Percentiles rank a stretch among this genome's conserved stretches.
phyloP scores from a whole-genome alignment of 2,329 filamentous ascomycete genomes.

The Microthyrium microscopicum region DNA sequence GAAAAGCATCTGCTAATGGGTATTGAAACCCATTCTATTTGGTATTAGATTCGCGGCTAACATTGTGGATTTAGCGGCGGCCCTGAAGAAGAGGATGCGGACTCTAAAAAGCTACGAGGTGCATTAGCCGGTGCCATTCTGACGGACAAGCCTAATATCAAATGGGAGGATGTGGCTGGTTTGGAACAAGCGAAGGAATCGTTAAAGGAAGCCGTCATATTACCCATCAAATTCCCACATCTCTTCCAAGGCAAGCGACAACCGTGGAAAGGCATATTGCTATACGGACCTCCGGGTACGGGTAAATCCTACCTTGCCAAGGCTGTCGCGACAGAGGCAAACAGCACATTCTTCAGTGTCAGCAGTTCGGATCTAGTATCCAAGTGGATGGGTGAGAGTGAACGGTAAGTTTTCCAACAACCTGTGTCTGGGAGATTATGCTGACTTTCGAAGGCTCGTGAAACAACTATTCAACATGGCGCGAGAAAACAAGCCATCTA shows the following conservation, averaged over 20 bases:
- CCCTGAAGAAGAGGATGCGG: slow-evolving; percentile 64
- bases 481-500: slow-evolving; percentile 91
- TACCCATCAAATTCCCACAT: slow-evolving; percentile 97
- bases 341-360: slow-evolving; percentile 98
- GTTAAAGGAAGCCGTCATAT: slow-evolving; percentile 88
- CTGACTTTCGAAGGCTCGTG: slow-evolving; percentile 47
- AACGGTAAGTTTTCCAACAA: slow-evolving; percentile 48
- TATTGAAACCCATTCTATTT: slow-evolving; percentile 35
- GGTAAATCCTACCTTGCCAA: slow-evolving; percentile 97
- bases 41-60: slow-evolving; percentile 7
- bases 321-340: slow-evolving; percentile 92
- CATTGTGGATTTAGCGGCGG: slow-evolving; percentile 34
- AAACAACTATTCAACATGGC: slow-evolving; percentile 97
- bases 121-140: slow-evolving; percentile 84
- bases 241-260: slow-evolving; percentile 91
- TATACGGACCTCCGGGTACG: slow-evolving; percentile 91
- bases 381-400: slow-evolving; percentile 99
- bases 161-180: slow-evolving; percentile 96
- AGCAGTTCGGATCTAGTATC: slow-evolving; percentile 93
- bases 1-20: slow-evolving; percentile 45
- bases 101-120: slow-evolving; percentile 86
- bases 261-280: slow-evolving; percentile 93
- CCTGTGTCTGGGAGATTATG: slow-evolving; percentile 3
- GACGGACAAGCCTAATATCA: slow-evolving; percentile 87
- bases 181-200: slow-evolving; percentile 90